Conservation (phyloP, 176 grass and related monocot genomes). For the Pontederia crassipes region DNA sequence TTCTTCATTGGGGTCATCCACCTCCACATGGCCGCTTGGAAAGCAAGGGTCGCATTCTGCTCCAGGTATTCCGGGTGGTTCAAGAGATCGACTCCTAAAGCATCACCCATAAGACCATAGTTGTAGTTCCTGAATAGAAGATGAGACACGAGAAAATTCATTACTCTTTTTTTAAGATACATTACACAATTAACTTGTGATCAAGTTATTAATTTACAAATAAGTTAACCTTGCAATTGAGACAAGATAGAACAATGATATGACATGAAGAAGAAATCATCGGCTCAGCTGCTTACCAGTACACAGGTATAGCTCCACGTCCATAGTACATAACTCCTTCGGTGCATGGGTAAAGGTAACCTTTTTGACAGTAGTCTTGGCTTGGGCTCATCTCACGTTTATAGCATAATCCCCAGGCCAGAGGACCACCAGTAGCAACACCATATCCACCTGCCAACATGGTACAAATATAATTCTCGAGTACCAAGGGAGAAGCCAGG, state of each 20-base stretch:
- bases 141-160: no score
- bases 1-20: slow-evolving; percentile 88
- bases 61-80: slow-evolving; percentile 77
- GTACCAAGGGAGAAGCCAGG: no score
- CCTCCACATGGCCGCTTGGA: slow-evolving; percentile 80
- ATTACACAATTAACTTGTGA: neutral
- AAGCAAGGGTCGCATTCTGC: slow-evolving; percentile 72
- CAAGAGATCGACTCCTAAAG: slow-evolving; percentile 62
- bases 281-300: slow-evolving; percentile 25
- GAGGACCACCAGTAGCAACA: slow-evolving; percentile 32
- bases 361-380: slow-evolving; percentile 51
- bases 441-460: slow-evolving; percentile 41
- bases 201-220: no score
- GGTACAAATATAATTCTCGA: no score
- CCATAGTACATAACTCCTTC: slow-evolving; percentile 67
- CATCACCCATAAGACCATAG: slow-evolving; percentile 51
- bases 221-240: no score
- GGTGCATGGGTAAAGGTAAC: slow-evolving; percentile 44
- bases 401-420: slow-evolving; percentile 74
- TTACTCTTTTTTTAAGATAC: no score
- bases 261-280: neutral
- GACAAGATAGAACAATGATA: neutral
- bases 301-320: slow-evolving; percentile 66
- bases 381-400: slow-evolving; percentile 72
- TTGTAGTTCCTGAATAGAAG: slow-evolving; percentile 59